These are phyloP conservation scores for Aspergillus ostianus DNA, from an alignment of 495 filamentous ascomycete species.

Conservation along the genomic window DNA sequence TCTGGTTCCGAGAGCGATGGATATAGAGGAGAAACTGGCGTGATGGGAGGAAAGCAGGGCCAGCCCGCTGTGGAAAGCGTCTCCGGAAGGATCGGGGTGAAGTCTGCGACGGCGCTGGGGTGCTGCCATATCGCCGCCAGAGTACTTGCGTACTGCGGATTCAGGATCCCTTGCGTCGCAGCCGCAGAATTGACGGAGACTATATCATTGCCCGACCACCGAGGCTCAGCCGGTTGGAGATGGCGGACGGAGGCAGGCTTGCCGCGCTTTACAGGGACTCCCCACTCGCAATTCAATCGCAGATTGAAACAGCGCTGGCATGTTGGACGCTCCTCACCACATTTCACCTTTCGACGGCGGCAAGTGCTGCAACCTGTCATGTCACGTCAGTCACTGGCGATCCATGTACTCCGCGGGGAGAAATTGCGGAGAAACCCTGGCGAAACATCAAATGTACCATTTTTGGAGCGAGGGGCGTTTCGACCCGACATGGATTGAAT, in stretches of 20 bases:
- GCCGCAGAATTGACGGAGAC: neutral
- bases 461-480: slow-evolving; percentile 48
- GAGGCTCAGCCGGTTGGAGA: slow-evolving; percentile 30
- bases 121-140: slow-evolving; percentile 2
- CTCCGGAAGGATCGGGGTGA: slow-evolving; percentile 13
- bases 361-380: slow-evolving; percentile 49
- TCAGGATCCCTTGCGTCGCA: neutral
- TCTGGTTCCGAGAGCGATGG: slow-evolving; percentile 25
- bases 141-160: slow-evolving; percentile 9
- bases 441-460: slow-evolving; percentile 25
- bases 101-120: neutral
- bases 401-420: neutral
- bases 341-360: slow-evolving; percentile 56
- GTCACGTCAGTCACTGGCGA: neutral
- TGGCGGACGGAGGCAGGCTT: slow-evolving; percentile 30
- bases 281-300: slow-evolving; percentile 40
- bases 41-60: slow-evolving; percentile 6
- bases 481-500: slow-evolving; percentile 38
- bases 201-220: slow-evolving; percentile 5
- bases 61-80: slow-evolving; percentile 6
- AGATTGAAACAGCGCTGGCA: slow-evolving; percentile 45
- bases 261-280: slow-evolving; percentile 32
- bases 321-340: slow-evolving; percentile 51
- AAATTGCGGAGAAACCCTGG: neutral
- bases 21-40: slow-evolving; percentile 23